Percentiles rank a stretch among this genome's conserved stretches.
Evolutionary conservation across 768 basidiomycete genomes (phyloP).

Genomic region (Paxillus ammoniavirescens): DNA sequence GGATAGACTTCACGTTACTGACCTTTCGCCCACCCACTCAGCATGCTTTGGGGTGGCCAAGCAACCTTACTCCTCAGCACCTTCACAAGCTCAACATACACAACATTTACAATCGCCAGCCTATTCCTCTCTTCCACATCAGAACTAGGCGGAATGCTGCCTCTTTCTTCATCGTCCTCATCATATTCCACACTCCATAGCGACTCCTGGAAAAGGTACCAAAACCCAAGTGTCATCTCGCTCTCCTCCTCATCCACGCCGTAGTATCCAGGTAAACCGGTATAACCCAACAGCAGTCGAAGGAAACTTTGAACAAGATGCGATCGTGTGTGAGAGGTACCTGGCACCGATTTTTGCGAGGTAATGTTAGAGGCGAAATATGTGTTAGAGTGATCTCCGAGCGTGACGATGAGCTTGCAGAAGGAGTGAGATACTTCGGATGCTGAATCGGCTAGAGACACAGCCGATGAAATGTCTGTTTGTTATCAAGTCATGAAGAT

Average conservation of each 20-base stretch:
- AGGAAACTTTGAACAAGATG: constrained; percentile 71
- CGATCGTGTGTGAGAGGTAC: constrained; percentile 39
- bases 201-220: constrained; percentile 90
- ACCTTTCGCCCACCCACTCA: constrained; percentile 70
- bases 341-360: constrained; percentile 37
- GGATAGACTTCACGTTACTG: constrained; percentile 12
- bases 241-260: constrained; percentile 86
- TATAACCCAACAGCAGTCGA: constrained; percentile 67
- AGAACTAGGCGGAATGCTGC: constrained; percentile 11
- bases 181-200: constrained; percentile 69
- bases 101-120: constrained; percentile 61
- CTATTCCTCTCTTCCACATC: constrained; percentile 36
- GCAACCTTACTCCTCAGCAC: constrained; percentile 70
- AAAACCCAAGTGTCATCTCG: constrained; percentile 84
- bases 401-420: constrained; percentile 75
- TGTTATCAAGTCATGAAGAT: not conserved
- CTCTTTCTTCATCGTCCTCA: constrained; percentile 30
- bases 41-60: constrained; percentile 54
- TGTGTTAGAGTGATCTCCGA: constrained; percentile 83
- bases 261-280: constrained; percentile 72
- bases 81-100: constrained; percentile 77
- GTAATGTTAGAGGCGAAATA: constrained; percentile 74
- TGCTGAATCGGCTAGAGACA: constrained; percentile 26
- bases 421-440: constrained; percentile 65
- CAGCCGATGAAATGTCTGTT: constrained; percentile 7